Evolutionary conservation across 768 basidiomycete genomes (phyloP).

Genomic region (Agrocybe chaxingu): DNA sequence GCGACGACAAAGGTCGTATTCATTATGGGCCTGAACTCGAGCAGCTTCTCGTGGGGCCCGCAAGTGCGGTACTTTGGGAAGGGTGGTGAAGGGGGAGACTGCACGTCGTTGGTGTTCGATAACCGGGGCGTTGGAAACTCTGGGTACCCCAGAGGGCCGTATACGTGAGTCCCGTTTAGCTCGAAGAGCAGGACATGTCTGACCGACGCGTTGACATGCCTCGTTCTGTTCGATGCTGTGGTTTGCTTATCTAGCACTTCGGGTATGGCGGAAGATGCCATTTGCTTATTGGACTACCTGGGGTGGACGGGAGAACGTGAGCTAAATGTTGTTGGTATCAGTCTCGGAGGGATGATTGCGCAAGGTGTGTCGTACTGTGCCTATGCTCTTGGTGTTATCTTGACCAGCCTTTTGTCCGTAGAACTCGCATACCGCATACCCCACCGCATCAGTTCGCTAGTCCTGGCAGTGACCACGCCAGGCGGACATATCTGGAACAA

Average conservation of each 20-base stretch:
- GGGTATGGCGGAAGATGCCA: constrained; percentile 74
- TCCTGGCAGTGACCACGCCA: constrained; percentile 68
- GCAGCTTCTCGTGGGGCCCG: constrained; percentile 56
- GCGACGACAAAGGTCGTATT: constrained; percentile 54
- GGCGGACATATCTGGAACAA: constrained; percentile 42
- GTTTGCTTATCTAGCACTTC: constrained; percentile 47
- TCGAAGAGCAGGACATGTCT: background rate
- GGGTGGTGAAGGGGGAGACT: constrained; percentile 28
- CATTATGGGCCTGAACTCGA: constrained; percentile 76
- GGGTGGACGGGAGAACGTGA: constrained; percentile 64
- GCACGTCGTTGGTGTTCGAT: constrained; percentile 73
- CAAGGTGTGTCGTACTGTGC: constrained; percentile 45
- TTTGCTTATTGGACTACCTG: constrained; percentile 64
- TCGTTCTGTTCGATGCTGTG: background rate
- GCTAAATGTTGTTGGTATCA: constrained; percentile 71
- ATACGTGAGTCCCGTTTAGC: constrained; percentile 50
- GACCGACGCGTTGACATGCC: background rate
- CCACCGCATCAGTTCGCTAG: constrained; percentile 62
- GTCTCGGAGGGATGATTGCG: constrained; percentile 83
- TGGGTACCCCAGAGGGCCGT: constrained; percentile 67
- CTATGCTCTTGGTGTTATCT: background rate
- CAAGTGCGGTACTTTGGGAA: constrained; percentile 65
- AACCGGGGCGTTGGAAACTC: constrained; percentile 84
- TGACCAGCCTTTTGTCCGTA: constrained; percentile 18
- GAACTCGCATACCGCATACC: constrained; percentile 68